These are phyloP conservation scores for Fonsecaea multimorphosa DNA, from an alignment of 2,329 filamentous ascomycete species.

Conservation along the genomic window DNA sequence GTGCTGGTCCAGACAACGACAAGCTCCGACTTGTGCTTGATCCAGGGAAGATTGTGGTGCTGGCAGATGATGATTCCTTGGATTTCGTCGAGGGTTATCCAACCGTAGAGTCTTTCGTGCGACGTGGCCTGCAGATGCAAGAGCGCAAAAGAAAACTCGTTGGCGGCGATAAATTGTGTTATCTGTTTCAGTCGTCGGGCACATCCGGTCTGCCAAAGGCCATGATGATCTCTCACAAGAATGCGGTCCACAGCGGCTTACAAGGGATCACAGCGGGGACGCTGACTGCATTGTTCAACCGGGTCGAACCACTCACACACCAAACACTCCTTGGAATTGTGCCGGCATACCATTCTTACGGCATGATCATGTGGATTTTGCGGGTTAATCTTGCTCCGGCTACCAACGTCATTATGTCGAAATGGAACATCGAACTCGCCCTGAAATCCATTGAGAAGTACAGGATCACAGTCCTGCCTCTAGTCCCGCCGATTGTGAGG, in stretches of 20 bases:
- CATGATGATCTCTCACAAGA: constrained; percentile 1
- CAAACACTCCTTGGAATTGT: not conserved
- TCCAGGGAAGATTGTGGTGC: not conserved
- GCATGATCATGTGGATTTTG: constrained; percentile 3
- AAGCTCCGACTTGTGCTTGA: not conserved
- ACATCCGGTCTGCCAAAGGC: constrained; percentile 1
- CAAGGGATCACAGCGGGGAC: not conserved
- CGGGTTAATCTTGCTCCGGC: not conserved
- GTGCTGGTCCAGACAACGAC: not conserved
- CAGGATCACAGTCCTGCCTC: not conserved
- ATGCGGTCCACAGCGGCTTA: not conserved
- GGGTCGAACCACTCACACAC: not conserved
- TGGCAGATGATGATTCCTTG: not conserved
- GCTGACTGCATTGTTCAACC: not conserved
- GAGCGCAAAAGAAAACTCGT: constrained; percentile 2
- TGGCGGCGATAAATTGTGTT: not conserved
- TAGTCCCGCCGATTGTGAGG: not conserved
- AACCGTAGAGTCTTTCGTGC: not conserved
- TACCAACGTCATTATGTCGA: not conserved
- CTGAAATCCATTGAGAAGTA: constrained; percentile 3
- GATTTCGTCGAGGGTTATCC: not conserved
- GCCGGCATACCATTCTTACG: constrained; percentile 1
- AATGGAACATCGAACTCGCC: not conserved
- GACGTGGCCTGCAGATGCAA: not conserved
- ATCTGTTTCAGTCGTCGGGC: not conserved